Conservation (phyloP, 1,284 basidiomycete species). For the Malassezia vespertilionis region DNA sequence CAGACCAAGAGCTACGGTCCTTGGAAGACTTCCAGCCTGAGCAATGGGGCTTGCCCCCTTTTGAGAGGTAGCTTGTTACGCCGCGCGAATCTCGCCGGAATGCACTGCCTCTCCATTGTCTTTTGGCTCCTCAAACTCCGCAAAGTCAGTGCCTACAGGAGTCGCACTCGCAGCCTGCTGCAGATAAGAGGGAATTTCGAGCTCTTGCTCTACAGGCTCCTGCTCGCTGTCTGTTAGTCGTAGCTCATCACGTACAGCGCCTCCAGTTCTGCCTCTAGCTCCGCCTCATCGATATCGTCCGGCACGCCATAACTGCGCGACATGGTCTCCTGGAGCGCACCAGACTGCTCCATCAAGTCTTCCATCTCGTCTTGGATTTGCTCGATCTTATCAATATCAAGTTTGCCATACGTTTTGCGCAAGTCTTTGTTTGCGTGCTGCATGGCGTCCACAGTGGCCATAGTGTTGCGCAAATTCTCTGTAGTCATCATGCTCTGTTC, state of each 20-base stretch:
- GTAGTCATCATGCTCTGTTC: constrained; percentile 90
- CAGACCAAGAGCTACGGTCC: constrained; percentile 36
- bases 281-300: constrained; percentile 93
- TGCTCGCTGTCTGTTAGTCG: constrained; percentile 54
- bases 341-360: constrained; percentile 88
- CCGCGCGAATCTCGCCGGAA: constrained; percentile 13
- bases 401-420: constrained; percentile 90
- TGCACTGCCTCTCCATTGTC: neutral
- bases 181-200: constrained; percentile 47
- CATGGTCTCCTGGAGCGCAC: constrained; percentile 90
- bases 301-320: constrained; percentile 90
- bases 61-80: constrained; percentile 17
- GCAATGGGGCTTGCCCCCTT: constrained; percentile 40
- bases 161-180: constrained; percentile 13
- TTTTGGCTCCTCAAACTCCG: constrained; percentile 27
- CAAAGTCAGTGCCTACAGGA: constrained; percentile 34
- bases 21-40: constrained; percentile 39
- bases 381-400: constrained; percentile 96
- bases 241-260: constrained; percentile 21
- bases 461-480: constrained; percentile 96
- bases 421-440: constrained; percentile 94
- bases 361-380: constrained; percentile 67
- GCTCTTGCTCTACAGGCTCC: constrained; percentile 65
- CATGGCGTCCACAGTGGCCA: constrained; percentile 99
- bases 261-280: constrained; percentile 72